Base-by-base conservation (phyloP, 1,284 basidiomycete genomes). In the Phaffia rhodozyma region DNA sequence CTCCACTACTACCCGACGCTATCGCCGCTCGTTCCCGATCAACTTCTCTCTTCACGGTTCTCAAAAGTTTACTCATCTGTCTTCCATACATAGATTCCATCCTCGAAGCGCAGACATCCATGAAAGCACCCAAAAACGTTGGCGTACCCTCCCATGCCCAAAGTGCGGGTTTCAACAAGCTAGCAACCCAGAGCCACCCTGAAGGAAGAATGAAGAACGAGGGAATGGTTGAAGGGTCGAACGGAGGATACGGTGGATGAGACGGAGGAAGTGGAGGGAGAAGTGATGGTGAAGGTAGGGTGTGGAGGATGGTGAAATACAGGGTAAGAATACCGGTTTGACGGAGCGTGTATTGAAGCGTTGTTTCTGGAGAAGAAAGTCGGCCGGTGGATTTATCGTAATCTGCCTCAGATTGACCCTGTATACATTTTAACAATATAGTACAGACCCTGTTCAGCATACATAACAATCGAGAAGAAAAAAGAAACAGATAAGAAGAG, bases 241-340 rank as follows among this genome's bases (percentile, higher is more conserved):
- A 55, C 13, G 58, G 6, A 3, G 62, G 62, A 43, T 64, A 64
- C 20, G 62, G 47, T 11, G 62, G 75, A 68, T 83, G 83, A 72
- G 83, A 86, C 23, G 70, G 68, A 29, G 71, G 67, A 2, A 73
- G 75, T 23, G 70, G 68, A 2, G 72, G 73, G 5, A 9, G 68
- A 60, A 21, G 65, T n/a, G n/a, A 71, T 62, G 72, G 64, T 7
- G 66, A 65, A 58, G 75, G 61, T 43, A 76, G 74, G 13, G 77
- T 77, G 67, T 79, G 81, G 50, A 93, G 74, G 63, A 96, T 83
- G 9, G 85, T 81, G 73, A 91, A 90, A 78, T 96, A 98, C 27
- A 98, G 83, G 13, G 91, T 83, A 79, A 91, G 81, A 55, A 93
- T 83, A 6, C 91, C 91, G 32, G 83, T 77, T 68, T 96, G 81